Evolutionary conservation across 1,284 basidiomycete genomes (phyloP).

Genomic region (Cutaneotrichosporon mucoides): DNA sequence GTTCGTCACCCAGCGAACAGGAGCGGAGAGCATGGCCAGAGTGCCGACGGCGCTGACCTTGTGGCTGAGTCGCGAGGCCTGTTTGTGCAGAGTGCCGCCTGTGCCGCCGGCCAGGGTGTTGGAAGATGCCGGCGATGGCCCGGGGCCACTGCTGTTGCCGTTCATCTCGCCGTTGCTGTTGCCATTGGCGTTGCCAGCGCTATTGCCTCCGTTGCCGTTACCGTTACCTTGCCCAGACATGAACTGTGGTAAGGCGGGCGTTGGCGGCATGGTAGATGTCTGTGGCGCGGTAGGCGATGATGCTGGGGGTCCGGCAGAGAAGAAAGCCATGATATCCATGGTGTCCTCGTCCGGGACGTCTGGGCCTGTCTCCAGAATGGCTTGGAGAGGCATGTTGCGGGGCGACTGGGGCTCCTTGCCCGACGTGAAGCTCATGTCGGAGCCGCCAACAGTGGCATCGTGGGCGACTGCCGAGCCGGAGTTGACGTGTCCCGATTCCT

Average conservation of each 20-base stretch:
- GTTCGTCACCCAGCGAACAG: conserved; percentile 14
- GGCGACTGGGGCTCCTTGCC: conserved; percentile 9
- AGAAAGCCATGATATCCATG: conserved; percentile 40
- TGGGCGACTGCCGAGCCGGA: background rate
- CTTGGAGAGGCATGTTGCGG: conserved; percentile 17
- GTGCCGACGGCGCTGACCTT: background rate
- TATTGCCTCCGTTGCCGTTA: no score
- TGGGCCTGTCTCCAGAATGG: conserved; percentile 19
- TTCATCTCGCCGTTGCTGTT: background rate
- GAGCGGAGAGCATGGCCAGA: conserved; percentile 7
- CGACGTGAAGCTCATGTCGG: background rate
- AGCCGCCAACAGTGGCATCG: background rate
- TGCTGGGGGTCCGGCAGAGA: conserved; percentile 27
- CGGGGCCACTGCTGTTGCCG: background rate
- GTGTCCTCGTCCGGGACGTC: conserved; percentile 22
- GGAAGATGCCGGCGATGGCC: background rate
- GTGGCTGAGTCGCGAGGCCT: conserved; percentile 1
- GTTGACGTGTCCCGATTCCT: no score
- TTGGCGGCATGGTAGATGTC: background rate
- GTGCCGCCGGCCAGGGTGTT: background rate
- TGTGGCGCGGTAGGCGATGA: background rate
- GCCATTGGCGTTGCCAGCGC: no score
- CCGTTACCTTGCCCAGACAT: no score
- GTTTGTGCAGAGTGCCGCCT: conserved; percentile 1
- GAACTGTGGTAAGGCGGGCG: background rate